Base-by-base conservation (phyloP, 2,329 filamentous ascomycete genomes). In the Parastagonospora nodorum region DNA sequence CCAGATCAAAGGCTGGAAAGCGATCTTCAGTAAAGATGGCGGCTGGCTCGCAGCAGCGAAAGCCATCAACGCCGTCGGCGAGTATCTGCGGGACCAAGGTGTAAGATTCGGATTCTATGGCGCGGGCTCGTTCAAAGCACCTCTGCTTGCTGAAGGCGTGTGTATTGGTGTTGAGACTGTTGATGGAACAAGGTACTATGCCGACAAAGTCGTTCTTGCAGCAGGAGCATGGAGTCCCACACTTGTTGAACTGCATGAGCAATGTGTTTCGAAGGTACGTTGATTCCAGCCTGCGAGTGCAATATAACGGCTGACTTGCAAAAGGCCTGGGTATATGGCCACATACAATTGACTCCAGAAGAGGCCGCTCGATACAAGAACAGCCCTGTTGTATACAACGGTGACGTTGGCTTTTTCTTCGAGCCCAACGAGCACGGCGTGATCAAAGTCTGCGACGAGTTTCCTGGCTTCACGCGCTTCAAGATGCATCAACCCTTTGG, bases 381-480 rank as follows among this genome's bases (percentile, higher is more conserved):
- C 15, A 76, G 82, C 19, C 84, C 85, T 0, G 83, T 86, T 0
- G 74, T 86, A 11, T 77, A 81, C 16, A 79, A 80, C 52, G 77
- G 77, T 0, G 74, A 72, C 27, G 60, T 77, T 42, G 78, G 77
- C 8, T 81, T 81, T 63, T 80, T 81, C 63, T 78, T 81, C 63
- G 78, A 81, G 50, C 78, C 79, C 0, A 75, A 79, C 41, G 77
- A 74, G 31, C 48, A 61, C 1, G 73, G 75, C 19, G 74, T 80
- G 48, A 71, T 81, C 32, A 82, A 81, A 58, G 73, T 81, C 40
- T 81, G 83, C 64, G 82, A 85, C 54, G 82, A 84, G 56, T 82
- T 84, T 54, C 82, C 82, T 0, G 82, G 82, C 4, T 78, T 75
- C 56, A 70, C 65, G 9, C 61, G 58, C 19, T 67, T 66, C 54